Percentiles rank a stretch among this genome's conserved stretches.
Evolutionary conservation across 306 rosid genomes (phyloP).

Genomic region (Corylus heterophylla): DNA sequence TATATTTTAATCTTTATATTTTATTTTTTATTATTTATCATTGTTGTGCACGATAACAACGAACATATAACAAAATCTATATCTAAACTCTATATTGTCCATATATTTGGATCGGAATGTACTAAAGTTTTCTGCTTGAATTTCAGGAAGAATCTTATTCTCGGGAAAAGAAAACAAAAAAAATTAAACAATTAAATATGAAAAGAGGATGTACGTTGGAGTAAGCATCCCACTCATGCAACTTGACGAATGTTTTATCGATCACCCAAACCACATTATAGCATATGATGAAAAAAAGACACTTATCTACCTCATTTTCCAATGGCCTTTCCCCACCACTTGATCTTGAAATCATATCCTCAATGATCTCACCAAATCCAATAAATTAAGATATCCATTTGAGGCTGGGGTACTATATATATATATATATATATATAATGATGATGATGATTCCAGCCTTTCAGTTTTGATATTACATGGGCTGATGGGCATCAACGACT

Average conservation of each 20-base stretch:
- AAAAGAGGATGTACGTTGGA: not conserved
- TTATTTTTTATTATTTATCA: no score
- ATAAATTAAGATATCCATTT: constrained; percentile 4
- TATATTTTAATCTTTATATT: no score
- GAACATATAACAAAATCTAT: no score
- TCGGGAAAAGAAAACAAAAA: not conserved
- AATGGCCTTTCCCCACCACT: not conserved
- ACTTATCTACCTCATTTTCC: not conserved
- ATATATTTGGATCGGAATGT: no score
- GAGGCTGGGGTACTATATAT: not conserved
- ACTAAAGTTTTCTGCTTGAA: no score
- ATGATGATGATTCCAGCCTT: not conserved
- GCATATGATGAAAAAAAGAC: not conserved
- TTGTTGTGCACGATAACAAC: no score
- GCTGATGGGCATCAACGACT: not conserved
- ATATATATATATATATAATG: no score
- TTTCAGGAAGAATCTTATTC: not conserved
- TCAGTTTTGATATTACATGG: not conserved
- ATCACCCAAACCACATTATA: not conserved
- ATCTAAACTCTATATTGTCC: no score
- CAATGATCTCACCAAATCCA: not conserved
- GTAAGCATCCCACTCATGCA: constrained; percentile 6
- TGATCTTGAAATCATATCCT: not conserved
- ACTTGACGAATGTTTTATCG: not conserved
- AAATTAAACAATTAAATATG: not conserved